Percentiles rank a stretch among this genome's conserved stretches.
phyloP scores from a whole-genome alignment of 192 early-diverging fungal genomes.

The Coemansia sp. region DNA sequence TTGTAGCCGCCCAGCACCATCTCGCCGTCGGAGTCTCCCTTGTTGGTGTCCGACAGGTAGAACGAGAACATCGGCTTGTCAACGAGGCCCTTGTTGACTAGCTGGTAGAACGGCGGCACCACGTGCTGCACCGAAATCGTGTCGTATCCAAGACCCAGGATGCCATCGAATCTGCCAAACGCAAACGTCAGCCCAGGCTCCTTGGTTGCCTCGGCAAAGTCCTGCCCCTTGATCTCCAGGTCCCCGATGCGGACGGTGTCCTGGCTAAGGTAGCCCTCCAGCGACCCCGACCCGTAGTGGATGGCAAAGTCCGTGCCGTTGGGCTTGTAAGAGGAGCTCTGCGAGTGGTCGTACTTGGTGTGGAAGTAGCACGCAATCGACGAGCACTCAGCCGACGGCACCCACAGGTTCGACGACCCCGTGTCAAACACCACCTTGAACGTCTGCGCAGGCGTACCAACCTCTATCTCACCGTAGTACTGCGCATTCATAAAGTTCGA shows the following conservation, averaged over 20 bases:
- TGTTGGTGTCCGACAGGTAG: constrained; percentile 76
- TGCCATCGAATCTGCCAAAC: constrained; percentile 95
- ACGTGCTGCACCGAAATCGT: constrained; percentile 84
- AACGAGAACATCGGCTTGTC: constrained; percentile 89
- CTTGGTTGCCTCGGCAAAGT: constrained; percentile 95
- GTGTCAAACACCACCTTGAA: constrained; percentile 96
- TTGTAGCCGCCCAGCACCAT: constrained; percentile 88
- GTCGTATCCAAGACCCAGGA: constrained; percentile 90
- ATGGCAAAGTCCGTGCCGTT: constrained; percentile 97
- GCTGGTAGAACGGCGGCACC: constrained; percentile 93
- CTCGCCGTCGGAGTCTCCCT: constrained; percentile 69
- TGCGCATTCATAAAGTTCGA: constrained; percentile 95
- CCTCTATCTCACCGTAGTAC: constrained; percentile 89
- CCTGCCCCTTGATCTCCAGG: constrained; percentile 65
- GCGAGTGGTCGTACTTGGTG: constrained; percentile 76
- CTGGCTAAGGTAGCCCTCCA: constrained; percentile 92
- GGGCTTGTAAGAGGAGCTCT: constrained; percentile 74
- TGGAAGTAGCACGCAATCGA: constrained; percentile 98
- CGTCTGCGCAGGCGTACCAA: constrained; percentile 86
- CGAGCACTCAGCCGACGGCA: constrained; percentile 88
- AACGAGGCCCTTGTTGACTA: constrained; percentile 79
- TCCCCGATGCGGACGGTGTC: constrained; percentile 79
- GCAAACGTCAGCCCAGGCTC: constrained; percentile 96
- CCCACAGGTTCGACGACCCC: constrained; percentile 94
- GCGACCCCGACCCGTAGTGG: constrained; percentile 86